Percentiles rank a stretch among this genome's conserved stretches.
Conservation (phyloP, 108 stramenopile genomes). For the Craspedostauros australis region DNA sequence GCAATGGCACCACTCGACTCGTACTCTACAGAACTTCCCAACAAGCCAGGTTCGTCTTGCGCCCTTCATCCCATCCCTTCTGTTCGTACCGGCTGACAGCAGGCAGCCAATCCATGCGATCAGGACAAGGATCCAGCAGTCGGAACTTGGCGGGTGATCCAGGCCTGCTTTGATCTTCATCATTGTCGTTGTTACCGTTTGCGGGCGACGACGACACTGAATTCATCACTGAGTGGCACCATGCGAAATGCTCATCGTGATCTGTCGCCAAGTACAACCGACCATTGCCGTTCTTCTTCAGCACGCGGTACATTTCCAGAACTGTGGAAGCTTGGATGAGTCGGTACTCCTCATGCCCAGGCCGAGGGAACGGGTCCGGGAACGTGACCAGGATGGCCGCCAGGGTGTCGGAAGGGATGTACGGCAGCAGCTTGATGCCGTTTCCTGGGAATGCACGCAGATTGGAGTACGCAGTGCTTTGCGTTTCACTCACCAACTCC, state of each 20-base stretch:
- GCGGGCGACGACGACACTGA: slow-evolving; percentile 2
- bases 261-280: slow-evolving; percentile 66
- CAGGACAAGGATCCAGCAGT: slow-evolving; percentile 41
- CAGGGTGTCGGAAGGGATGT: slow-evolving; percentile 41
- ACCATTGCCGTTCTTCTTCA: slow-evolving; percentile 26
- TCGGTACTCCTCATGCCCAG: slow-evolving; percentile 34
- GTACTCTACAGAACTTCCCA: no score
- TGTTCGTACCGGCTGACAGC: slow-evolving; percentile 61
- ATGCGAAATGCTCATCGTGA: slow-evolving; percentile 43
- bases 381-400: slow-evolving; percentile 54
- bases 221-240: slow-evolving; percentile 39
- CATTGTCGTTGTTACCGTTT: slow-evolving; percentile 3
- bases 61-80: slow-evolving; percentile 62
- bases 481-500: neutral
- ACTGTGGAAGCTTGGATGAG: slow-evolving; percentile 48
- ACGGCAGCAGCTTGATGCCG: slow-evolving; percentile 52
- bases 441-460: slow-evolving; percentile 59
- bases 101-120: slow-evolving; percentile 58
- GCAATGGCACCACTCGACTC: no score
- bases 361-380: slow-evolving; percentile 69
- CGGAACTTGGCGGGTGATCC: slow-evolving; percentile 18
- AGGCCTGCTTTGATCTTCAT: neutral
- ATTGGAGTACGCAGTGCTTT: slow-evolving; percentile 28
- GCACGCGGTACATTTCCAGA: slow-evolving; percentile 34
- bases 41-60: slow-evolving; percentile 39